These are phyloP conservation scores for Xerocomus minutiporus DNA, from an alignment of 1,284 basidiomycete genomes.

Conservation along the genomic window DNA sequence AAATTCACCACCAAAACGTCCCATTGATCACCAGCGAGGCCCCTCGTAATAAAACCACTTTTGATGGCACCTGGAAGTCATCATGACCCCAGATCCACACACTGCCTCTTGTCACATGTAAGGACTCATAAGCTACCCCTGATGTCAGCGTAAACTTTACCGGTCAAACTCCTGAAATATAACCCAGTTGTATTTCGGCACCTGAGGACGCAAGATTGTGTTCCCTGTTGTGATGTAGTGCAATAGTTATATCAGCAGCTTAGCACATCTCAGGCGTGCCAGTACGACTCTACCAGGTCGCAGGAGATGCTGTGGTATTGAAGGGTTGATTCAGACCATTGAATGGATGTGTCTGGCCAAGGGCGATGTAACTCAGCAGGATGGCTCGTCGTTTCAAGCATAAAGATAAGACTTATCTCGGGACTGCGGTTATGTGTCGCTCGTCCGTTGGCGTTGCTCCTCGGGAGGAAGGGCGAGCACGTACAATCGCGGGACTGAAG, in stretches of 20 bases:
- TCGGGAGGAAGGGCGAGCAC: too few relatives aligned
- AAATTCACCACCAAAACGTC: background rate
- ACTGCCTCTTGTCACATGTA: background rate
- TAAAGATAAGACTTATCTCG: too few relatives aligned
- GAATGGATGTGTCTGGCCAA: background rate
- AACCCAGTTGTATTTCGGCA: background rate
- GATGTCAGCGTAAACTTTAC: background rate
- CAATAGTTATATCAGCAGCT: background rate
- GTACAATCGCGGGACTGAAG: too few relatives aligned
- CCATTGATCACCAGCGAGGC: background rate
- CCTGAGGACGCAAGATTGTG: background rate
- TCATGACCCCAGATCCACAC: conserved; percentile 7
- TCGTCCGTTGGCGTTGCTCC: too few relatives aligned
- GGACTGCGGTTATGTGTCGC: too few relatives aligned
- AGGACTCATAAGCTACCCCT: background rate
- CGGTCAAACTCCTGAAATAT: background rate
- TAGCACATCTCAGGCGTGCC: background rate
- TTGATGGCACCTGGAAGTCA: background rate
- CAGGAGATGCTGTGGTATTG: background rate
- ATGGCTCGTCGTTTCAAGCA: too few relatives aligned
- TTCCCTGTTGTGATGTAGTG: background rate
- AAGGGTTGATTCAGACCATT: background rate
- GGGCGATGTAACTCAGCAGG: background rate
- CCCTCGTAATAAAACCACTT: background rate
- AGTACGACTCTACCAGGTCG: background rate